Base-by-base conservation (phyloP, 1,284 basidiomycete species). In the Irpex sp. region DNA sequence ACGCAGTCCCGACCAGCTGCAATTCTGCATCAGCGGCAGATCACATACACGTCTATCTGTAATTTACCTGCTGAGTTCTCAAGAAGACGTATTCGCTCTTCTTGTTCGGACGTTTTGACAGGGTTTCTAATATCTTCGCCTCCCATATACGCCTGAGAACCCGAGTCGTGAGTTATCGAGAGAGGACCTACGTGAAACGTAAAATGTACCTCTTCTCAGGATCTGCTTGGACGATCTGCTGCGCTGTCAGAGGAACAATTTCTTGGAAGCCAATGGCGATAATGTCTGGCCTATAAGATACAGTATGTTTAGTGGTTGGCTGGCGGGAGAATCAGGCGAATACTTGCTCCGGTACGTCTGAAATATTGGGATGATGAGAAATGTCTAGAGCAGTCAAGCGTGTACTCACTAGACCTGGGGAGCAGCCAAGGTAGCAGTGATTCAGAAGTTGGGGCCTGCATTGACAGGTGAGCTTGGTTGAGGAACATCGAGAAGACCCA, bases 201-300 rank as follows among this genome's bases (percentile, higher is more conserved):
- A 61, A 38, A 37, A 59, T 80, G 13, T 59, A 91, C 94, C 88
- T 87, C 79, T 96, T 97, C 70, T 96, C 95, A 0, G 96, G 95
- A 76, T 99, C 97, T 3, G 97, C 93, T 73, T 97, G 93, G 19
- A 97, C 84, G 59, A 99, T 98, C 75, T 98, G 96, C 73, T 97
- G 94, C 4, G 97, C 94, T 5, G 94, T 98, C 51, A 99, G 83
- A 47, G 95, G 95, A 0, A 99, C 97, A 61, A 99, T 96, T 76
- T 99, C 97, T 76, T 99, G 97, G 72, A 99, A 98, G 1, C 93
- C 94, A 37, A 98, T 79, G n/a, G 89, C 89, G 72, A 97, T 89
- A 64, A 98, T 86, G 73, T 97, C 95, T 6, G 96, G 93, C 56
- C 93, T 96, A 64, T 62, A 21, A 62, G 55, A 17, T n/a, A 2